A percentile compares a stretch with the other conserved stretches of the same genome.
Evolutionary conservation across 1,284 basidiomycete genomes (phyloP).

Genomic region (Cryptococcus floricola): DNA sequence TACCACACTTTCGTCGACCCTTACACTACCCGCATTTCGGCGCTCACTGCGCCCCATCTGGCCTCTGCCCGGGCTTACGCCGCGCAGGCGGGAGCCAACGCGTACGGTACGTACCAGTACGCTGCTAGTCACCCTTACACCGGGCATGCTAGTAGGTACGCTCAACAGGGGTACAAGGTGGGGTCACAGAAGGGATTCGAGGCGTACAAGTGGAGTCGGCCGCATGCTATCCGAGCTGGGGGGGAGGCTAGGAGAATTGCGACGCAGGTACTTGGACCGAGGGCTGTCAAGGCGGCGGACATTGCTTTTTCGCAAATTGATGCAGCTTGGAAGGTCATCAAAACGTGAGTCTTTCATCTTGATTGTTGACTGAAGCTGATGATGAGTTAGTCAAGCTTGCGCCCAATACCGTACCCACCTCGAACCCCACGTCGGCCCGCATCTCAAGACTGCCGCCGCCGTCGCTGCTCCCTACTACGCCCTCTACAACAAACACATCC

Average conservation of each 20-base stretch:
- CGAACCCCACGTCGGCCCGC: slow-evolving; percentile 26
- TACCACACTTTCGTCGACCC: slow-evolving; percentile 33
- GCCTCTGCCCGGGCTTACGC: slow-evolving; percentile 22
- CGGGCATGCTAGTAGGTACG: slow-evolving; percentile 25
- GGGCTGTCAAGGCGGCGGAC: slow-evolving; percentile 22
- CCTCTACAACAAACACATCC: slow-evolving; percentile 17
- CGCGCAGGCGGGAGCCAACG: slow-evolving; percentile 14
- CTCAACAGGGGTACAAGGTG: slow-evolving; percentile 22
- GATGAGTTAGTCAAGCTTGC: slow-evolving; percentile 12
- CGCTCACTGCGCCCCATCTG: slow-evolving; percentile 30
- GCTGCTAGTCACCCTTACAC: slow-evolving; percentile 35
- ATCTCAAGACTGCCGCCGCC: slow-evolving; percentile 15
- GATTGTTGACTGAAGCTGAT: neutral
- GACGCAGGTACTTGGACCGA: slow-evolving; percentile 27
- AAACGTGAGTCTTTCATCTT: slow-evolving; percentile 26
- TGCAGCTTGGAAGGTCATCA: slow-evolving; percentile 16
- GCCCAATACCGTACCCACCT: slow-evolving; percentile 20
- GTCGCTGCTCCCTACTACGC: slow-evolving; percentile 18
- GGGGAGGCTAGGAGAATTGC: slow-evolving; percentile 24
- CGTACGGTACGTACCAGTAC: slow-evolving; percentile 18
- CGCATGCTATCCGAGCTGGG: slow-evolving; percentile 29
- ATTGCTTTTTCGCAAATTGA: slow-evolving; percentile 13
- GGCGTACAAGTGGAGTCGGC: slow-evolving; percentile 31
- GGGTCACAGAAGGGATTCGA: slow-evolving; percentile 21
- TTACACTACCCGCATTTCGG: slow-evolving; percentile 23